Percentiles rank a stretch among this genome's conserved stretches.
Conservation (phyloP, 768 basidiomycete species). For the Tylopilus rubrobrunneus region DNA sequence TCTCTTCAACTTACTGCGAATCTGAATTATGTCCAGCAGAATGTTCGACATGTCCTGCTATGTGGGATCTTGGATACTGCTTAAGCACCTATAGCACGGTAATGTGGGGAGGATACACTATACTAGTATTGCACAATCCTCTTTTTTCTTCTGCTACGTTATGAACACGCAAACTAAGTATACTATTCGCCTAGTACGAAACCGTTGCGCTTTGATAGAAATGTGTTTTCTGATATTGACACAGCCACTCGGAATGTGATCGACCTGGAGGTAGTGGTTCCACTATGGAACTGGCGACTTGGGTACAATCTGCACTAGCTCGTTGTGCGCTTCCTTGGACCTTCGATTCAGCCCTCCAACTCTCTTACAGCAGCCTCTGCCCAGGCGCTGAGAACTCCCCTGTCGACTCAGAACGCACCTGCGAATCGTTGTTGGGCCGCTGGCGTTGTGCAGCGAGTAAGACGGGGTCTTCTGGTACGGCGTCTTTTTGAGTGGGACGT, state of each 20-base stretch:
- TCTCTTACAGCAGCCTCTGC: conserved; percentile 49
- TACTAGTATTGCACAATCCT: conserved; percentile 29
- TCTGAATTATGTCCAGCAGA: conserved; percentile 11
- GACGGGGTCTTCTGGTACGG: background rate
- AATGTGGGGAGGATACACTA: no score
- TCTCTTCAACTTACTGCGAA: background rate
- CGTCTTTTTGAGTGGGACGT: conserved; percentile 25
- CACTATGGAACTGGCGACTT: background rate
- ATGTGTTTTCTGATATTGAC: background rate
- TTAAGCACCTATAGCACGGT: conserved; percentile 21
- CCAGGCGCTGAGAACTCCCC: conserved; percentile 57
- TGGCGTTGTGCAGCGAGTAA: background rate
- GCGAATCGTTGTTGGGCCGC: conserved; percentile 47
- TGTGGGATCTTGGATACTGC: conserved; percentile 29
- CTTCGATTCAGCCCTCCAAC: conserved; percentile 51
- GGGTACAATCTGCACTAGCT: background rate
- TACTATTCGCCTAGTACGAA: conserved; percentile 18
- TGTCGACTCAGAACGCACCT: conserved; percentile 45
- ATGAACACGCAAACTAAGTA: conserved; percentile 18
- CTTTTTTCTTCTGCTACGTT: conserved; percentile 3
- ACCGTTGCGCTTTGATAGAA: background rate
- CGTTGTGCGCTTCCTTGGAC: conserved; percentile 18
- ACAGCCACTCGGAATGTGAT: background rate
- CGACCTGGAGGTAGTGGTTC: background rate
- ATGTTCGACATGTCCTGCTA: conserved; percentile 12